These are phyloP conservation scores for Chaetomium sp. DNA, from an alignment of 2,329 filamentous ascomycete genomes.

Conservation along the genomic window DNA sequence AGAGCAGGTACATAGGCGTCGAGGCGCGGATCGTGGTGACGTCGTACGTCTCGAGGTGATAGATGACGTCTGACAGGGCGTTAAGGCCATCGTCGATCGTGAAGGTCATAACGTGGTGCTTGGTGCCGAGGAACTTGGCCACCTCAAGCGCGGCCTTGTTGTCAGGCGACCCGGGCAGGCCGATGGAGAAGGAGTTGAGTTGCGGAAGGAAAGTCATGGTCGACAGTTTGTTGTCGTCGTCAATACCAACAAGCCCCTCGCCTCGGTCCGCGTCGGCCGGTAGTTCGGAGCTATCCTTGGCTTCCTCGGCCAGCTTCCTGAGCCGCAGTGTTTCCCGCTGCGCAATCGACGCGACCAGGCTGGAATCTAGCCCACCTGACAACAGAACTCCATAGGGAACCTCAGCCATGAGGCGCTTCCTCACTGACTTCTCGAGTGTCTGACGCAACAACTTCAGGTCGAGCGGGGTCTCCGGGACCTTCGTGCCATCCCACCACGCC, in stretches of 20 bases:
- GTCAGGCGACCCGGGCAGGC: constrained; percentile 86
- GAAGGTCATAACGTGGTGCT: constrained; percentile 97
- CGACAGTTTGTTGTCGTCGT: constrained; percentile 82
- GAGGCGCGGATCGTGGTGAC: constrained; percentile 98
- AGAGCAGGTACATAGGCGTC: constrained; percentile 96
- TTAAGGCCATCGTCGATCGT: constrained; percentile 96
- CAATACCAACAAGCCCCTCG: constrained; percentile 83
- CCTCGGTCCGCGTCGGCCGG: constrained; percentile 50
- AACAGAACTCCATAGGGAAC: constrained; percentile 95
- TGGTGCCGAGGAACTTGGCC: constrained; percentile 92
- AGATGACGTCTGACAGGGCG: constrained; percentile 94
- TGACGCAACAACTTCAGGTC: constrained; percentile 78
- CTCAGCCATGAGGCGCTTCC: constrained; percentile 97
- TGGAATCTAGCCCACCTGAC: constrained; percentile 93
- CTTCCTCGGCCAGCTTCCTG: constrained; percentile 55
- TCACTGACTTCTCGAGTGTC: constrained; percentile 81
- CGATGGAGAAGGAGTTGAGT: constrained; percentile 98
- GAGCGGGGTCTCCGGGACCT: constrained; percentile 70
- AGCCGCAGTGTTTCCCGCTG: constrained; percentile 83
- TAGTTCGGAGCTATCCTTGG: constrained; percentile 35
- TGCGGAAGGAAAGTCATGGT: constrained; percentile 89
- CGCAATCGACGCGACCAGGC: constrained; percentile 88
- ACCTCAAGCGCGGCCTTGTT: constrained; percentile 88
- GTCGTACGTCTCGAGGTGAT: constrained; percentile 95
- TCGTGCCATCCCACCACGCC: constrained; percentile 80